Base-by-base conservation (phyloP, 192 early-diverging fungal genomes). In the Helicostylum pulchrum region DNA sequence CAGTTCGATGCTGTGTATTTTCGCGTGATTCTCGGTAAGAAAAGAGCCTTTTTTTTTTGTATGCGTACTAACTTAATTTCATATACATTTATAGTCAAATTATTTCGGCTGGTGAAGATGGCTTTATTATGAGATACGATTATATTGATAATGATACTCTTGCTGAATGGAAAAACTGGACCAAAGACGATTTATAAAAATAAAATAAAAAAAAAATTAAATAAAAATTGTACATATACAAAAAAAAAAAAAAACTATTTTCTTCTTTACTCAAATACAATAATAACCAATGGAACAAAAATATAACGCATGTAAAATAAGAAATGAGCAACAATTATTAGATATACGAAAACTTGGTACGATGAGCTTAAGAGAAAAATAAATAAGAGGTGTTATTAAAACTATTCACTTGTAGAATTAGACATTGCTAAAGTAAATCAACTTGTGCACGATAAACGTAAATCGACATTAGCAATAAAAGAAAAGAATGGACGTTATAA, bases 71-170 rank as follows among this genome's bases (percentile, higher is more conserved):
- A 11, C 14, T 48, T 2, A 36, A 4, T 34, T 11, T 4, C 20
- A 14, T 1, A n/a, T 49, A 14, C 42, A 26, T 21, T 12, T 9
- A 4, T 66, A 87, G 86, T 36, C 85, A 86, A 47, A 75, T 94
- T 10, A 70, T 91, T 8, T 88, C 85, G 48, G 84, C 83, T 26
- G 87, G 90, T 45, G 90, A 90, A 45, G 91, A 89, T 31, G 85
- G 87, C 0, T 89, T 90, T 65, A 85, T 94, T 44, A 92, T 91
- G 90, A 76, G 92, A 53, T 92, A 90, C 69, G 88, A 90, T 72
- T 90, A 90, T 72, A 83, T 91, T 23, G 83, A 84, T 36, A 84
- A 92, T 65, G 88, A 84, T 49, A 87, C 79, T 14, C 69, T 94
- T 23, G 78, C 80, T 9, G 85, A 88, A 56, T 94, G 92, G 92